Percentiles rank a stretch among this genome's conserved stretches.
Conservation (phyloP, 495 filamentous ascomycete genomes). For the Barbatosphaeria neglecta region DNA sequence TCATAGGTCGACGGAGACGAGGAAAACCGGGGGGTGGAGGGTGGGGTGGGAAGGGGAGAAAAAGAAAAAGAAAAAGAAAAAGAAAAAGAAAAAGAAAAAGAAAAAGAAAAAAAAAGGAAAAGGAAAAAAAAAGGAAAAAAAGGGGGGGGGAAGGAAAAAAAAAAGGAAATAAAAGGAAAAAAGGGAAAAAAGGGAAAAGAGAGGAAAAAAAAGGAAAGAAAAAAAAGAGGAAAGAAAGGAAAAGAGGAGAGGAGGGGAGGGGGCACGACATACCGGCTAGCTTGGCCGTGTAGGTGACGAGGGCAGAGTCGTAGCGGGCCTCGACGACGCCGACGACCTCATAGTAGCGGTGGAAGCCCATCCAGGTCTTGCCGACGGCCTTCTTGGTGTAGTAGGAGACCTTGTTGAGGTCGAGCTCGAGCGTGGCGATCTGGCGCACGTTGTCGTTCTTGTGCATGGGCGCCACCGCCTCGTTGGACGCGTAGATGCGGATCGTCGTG, state of each 20-base stretch:
- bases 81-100: background rate
- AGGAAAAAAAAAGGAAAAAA: background rate
- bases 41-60: background rate
- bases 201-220: no score
- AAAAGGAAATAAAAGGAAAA: no score
- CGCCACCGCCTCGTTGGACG: background rate
- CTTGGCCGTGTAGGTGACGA: constrained; percentile 3
- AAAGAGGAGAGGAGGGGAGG: background rate
- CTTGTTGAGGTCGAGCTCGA: constrained; percentile 1
- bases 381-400: background rate
- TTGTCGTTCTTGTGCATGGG: background rate
- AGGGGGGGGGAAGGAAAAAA: background rate
- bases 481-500: constrained; percentile 1
- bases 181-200: no score
- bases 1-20: no score
- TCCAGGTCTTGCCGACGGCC: background rate
- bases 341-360: constrained; percentile 4
- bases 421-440: background rate
- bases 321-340: constrained; percentile 1
- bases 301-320: constrained; percentile 2
- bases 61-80: background rate
- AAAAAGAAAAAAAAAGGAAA: background rate
- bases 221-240: background rate
- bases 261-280: background rate
- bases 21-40: no score